A percentile compares a stretch with the other conserved stretches of the same genome.
Conservation (phyloP, 2,329 filamentous ascomycete genomes). For the Paracoccidioides brasiliensis region DNA sequence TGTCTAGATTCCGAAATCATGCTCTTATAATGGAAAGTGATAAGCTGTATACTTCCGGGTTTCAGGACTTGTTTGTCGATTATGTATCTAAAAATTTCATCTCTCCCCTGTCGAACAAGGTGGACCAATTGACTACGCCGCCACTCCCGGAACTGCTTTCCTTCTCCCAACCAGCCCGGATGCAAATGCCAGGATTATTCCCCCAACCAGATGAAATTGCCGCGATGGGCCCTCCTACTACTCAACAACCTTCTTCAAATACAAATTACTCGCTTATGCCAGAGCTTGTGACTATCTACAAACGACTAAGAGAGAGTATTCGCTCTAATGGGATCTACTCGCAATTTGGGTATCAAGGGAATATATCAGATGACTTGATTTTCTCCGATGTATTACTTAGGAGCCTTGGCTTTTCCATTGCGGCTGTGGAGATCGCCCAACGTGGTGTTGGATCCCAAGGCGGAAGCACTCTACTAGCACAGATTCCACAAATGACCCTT, state of each 20-base stretch:
- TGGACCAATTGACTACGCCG: conserved; percentile 22
- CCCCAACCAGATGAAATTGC: conserved; percentile 23
- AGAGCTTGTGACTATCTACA: conserved; percentile 44
- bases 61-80: conserved; percentile 38
- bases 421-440: conserved; percentile 81
- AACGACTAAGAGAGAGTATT: conserved; percentile 43
- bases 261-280: conserved; percentile 24
- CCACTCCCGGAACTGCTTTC: conserved; percentile 18
- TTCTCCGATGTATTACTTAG: conserved; percentile 32
- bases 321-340: conserved; percentile 38
- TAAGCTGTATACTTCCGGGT: conserved; percentile 21
- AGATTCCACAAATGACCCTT: conserved; percentile 68
- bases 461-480: conserved; percentile 65
- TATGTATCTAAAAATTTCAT: conserved; percentile 41
- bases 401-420: conserved; percentile 67
- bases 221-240: conserved; percentile 12
- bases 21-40: conserved; percentile 28
- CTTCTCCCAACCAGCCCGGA: conserved; percentile 18
- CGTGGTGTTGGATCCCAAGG: conserved; percentile 65
- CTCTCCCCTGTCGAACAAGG: conserved; percentile 33
- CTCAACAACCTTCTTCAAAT: conserved; percentile 15
- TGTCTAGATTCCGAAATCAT: conserved; percentile 38
- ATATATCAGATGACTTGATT: conserved; percentile 35
- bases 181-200: conserved; percentile 28
- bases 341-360: conserved; percentile 32